These are phyloP conservation scores for Pythium rhizo-oryzae DNA, from an alignment of 352 stramenopile genomes.

Conservation along the genomic window DNA sequence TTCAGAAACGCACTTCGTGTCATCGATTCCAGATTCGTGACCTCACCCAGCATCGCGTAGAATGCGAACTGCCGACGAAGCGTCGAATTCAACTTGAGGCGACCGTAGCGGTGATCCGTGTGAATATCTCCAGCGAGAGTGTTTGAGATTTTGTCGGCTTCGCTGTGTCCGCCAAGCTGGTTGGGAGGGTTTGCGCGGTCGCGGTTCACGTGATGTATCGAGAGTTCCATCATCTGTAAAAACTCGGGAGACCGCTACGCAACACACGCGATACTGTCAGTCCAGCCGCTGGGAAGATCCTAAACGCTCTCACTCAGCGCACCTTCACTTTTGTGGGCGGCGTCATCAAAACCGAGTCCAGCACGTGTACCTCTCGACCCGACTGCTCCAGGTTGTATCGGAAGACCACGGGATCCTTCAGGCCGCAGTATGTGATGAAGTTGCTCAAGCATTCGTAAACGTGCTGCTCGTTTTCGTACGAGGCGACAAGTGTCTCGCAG, in stretches of 20 bases:
- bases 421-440: conserved; percentile 58
- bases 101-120: not conserved
- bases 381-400: conserved; percentile 58
- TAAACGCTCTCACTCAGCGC: not conserved
- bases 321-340: conserved; percentile 56
- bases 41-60: conserved; percentile 63
- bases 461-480: conserved; percentile 72
- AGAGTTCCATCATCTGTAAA: conserved; percentile 26
- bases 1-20: conserved; percentile 60
- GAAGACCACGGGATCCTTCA: conserved; percentile 46
- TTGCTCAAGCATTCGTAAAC: conserved; percentile 71
- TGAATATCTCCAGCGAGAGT: not conserved
- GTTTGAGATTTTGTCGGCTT: not conserved
- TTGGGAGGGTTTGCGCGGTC: not conserved
- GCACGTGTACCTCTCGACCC: conserved; percentile 56
- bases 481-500: conserved; percentile 63
- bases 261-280: not conserved
- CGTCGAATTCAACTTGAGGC: conserved; percentile 43
- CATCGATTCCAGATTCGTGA: conserved; percentile 71
- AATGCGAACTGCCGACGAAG: conserved; percentile 68
- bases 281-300: not conserved
- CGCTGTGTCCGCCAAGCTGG: not conserved
- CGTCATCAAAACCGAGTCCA: conserved; percentile 55
- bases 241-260: conserved; percentile 27
- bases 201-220: conserved; percentile 24